Conservation (phyloP, 805 yeast species). For the Yamadazyma phyllophila region DNA sequence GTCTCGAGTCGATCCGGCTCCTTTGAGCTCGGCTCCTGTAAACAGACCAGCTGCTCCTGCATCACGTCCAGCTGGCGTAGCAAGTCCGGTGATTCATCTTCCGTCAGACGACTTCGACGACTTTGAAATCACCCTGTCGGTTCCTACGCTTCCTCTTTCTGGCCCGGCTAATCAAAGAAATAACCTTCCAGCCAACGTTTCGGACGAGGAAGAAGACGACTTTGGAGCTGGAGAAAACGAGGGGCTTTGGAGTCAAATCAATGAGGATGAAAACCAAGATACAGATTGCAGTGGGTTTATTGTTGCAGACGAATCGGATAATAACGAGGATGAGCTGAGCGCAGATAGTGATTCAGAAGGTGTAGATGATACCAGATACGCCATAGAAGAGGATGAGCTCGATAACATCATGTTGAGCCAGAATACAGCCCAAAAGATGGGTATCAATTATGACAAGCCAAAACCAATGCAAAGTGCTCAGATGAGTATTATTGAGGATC, state of each 20-base stretch:
- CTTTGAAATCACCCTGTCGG: constrained; percentile 9
- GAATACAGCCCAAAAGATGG: constrained; percentile 31
- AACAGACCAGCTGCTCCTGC: too few species aligned
- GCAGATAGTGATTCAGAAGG: constrained; percentile 5
- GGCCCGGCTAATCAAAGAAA: background rate
- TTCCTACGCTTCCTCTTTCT: background rate
- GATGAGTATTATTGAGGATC: constrained; percentile 14
- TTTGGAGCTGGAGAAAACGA: constrained; percentile 35
- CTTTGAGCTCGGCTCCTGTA: too few species aligned
- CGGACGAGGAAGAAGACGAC: constrained; percentile 26
- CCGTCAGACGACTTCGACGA: constrained; percentile 5
- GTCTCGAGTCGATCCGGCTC: too few species aligned
- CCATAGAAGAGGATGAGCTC: constrained; percentile 19
- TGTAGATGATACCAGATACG: constrained; percentile 11
- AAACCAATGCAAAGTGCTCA: background rate
- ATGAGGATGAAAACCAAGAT: constrained; percentile 29
- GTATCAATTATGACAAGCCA: constrained; percentile 21
- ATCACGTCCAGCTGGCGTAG: too few species aligned
- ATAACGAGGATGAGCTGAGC: background rate
- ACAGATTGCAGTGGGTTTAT: constrained; percentile 27
- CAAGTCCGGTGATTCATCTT: background rate
- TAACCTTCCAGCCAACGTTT: background rate
- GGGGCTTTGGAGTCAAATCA: constrained; percentile 33
- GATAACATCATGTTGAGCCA: constrained; percentile 30
- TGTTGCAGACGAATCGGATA: constrained; percentile 9